phyloP scores from a whole-genome alignment of 2,329 filamentous ascomycete species.

The Penicillium sp. region DNA sequence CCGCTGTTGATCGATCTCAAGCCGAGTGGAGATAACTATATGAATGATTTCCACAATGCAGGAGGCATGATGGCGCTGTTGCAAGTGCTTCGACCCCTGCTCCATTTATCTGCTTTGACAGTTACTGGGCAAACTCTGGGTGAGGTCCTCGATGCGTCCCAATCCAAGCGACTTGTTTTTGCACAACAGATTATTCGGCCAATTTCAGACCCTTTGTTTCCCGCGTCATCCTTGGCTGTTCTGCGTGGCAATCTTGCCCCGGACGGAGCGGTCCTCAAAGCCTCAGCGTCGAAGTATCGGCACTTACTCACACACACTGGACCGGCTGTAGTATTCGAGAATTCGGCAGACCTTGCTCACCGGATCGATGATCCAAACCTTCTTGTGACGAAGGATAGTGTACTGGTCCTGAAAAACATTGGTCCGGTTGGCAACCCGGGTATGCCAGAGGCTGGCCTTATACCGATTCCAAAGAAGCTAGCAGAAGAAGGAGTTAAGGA shows the following conservation, averaged over 20 bases:
- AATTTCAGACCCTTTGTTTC: constrained; percentile 40
- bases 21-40: constrained; percentile 47
- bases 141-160: constrained; percentile 37
- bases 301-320: constrained; percentile 39
- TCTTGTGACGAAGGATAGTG: constrained; percentile 37
- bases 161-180: constrained; percentile 37
- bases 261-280: constrained; percentile 44
- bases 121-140: constrained; percentile 43
- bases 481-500: constrained; percentile 42
- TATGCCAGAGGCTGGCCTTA: constrained; percentile 47
- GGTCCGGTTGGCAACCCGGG: constrained; percentile 46
- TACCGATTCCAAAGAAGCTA: constrained; percentile 45
- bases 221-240: constrained; percentile 40
- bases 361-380: constrained; percentile 42
- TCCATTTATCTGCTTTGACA: constrained; percentile 41
- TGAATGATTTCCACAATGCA: constrained; percentile 49
- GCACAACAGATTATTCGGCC: constrained; percentile 39
- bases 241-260: constrained; percentile 44
- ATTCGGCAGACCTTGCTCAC: constrained; percentile 39
- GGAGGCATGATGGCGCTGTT: constrained; percentile 45
- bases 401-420: constrained; percentile 44
- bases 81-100: constrained; percentile 40
- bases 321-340: constrained; percentile 42
- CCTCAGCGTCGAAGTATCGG: constrained; percentile 44
- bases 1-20: constrained; percentile 47